A percentile compares a stretch with the other conserved stretches of the same genome.
phyloP scores from a whole-genome alignment of 108 stramenopile species.

The Cyclotella baltica region DNA sequence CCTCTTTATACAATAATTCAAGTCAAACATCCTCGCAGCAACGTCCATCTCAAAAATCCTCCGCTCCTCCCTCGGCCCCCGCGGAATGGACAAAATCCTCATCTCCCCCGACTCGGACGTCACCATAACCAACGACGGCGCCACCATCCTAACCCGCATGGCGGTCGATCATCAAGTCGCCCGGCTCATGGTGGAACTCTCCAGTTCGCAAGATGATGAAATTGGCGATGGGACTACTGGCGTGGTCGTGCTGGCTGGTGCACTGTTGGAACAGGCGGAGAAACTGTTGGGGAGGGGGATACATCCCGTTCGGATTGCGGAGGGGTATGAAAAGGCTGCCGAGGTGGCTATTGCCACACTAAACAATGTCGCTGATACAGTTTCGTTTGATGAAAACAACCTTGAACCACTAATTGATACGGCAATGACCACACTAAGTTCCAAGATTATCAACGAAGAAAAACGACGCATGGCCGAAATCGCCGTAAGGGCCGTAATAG shows the following conservation, averaged over 20 bases:
- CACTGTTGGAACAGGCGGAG: conserved; percentile 98
- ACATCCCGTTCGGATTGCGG: conserved; percentile 97
- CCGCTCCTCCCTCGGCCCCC: conserved; percentile 97
- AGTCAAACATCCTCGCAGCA: conserved; percentile 98
- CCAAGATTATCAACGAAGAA: conserved; percentile 97
- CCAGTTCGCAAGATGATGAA: conserved; percentile 97
- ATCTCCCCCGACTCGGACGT: conserved; percentile 98
- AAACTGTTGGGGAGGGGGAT: conserved; percentile 91
- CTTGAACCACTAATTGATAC: conserved; percentile 90
- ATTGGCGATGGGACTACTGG: conserved; percentile 99
- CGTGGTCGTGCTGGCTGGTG: conserved; percentile 98
- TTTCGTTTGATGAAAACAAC: conserved; percentile 89
- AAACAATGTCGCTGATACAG: conserved; percentile 87
- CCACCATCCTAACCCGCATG: conserved; percentile 97
- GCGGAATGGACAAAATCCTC: conserved; percentile 99
- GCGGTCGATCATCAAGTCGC: conserved; percentile 97
- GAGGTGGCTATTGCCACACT: conserved; percentile 90
- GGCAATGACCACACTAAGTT: conserved; percentile 96
- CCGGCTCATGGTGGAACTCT: conserved; percentile 96
- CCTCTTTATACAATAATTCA: too few relatives aligned
- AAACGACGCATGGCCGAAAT: conserved; percentile 97
- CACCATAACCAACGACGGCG: conserved; percentile 99
- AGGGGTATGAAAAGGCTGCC: conserved; percentile 97
- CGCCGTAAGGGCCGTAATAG: conserved; percentile 94
- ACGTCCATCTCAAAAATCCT: conserved; percentile 93